Conservation (phyloP, 1,284 basidiomycete genomes). For the Porogramme epimiltina region DNA sequence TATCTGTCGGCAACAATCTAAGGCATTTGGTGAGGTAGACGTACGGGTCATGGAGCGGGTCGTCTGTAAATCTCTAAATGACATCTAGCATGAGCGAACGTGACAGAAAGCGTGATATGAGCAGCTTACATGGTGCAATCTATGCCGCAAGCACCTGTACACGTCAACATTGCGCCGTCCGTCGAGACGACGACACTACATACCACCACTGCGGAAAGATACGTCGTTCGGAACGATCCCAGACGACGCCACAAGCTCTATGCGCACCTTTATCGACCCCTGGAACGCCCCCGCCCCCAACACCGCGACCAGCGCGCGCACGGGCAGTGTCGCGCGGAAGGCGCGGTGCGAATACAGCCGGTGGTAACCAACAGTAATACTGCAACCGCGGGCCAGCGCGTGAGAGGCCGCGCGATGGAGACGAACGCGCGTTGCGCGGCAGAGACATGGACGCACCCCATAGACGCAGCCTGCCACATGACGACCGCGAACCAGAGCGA, state of each 20-base stretch:
- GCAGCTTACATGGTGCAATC: slow-evolving; percentile 68
- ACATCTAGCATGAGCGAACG: neutral
- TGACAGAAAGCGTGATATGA: neutral
- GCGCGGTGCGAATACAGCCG: slow-evolving; percentile 76
- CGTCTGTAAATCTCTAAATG: slow-evolving; percentile 72
- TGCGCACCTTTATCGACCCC: slow-evolving; percentile 60
- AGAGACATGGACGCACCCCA: slow-evolving; percentile 52
- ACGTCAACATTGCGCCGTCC: neutral
- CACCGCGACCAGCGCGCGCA: slow-evolving; percentile 60
- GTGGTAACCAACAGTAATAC: slow-evolving; percentile 78
- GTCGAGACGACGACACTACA: slow-evolving; percentile 1
- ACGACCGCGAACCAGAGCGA: slow-evolving; percentile 57
- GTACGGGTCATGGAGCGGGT: slow-evolving; percentile 71
- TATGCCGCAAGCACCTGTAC: slow-evolving; percentile 70
- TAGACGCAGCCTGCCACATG: slow-evolving; percentile 72
- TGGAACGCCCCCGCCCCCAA: slow-evolving; percentile 75
- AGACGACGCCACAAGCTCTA: neutral
- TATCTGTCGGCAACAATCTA: neutral
- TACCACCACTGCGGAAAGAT: slow-evolving; percentile 29
- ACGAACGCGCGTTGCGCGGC: no score
- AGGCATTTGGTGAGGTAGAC: slow-evolving; percentile 22
- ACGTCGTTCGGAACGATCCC: no score
- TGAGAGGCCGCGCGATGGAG: neutral
- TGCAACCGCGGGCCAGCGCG: slow-evolving; percentile 25
- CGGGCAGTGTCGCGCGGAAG: slow-evolving; percentile 58